These are phyloP conservation scores for Aspergillus jensenii DNA, from an alignment of 2,329 filamentous ascomycete species.

Conservation along the genomic window DNA sequence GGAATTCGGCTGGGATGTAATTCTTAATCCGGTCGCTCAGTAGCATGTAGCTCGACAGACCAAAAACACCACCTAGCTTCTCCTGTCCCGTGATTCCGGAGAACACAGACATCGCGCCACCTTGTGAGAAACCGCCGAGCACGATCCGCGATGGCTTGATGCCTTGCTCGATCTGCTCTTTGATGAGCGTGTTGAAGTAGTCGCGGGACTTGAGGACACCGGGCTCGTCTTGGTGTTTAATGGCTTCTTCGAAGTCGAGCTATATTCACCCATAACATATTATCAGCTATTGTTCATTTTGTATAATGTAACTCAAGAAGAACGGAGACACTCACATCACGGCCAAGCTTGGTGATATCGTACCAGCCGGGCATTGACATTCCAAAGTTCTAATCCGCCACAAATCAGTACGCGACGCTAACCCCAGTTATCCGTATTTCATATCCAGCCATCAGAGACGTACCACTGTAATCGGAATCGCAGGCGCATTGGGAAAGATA, in stretches of 20 bases:
- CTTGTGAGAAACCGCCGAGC: constrained; percentile 67
- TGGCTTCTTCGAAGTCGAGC: constrained; percentile 42
- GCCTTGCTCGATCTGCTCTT: constrained; percentile 74
- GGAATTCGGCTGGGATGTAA: constrained; percentile 53
- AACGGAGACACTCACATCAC: constrained; percentile 33
- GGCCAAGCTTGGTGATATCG: constrained; percentile 48
- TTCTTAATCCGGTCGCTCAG: constrained; percentile 65
- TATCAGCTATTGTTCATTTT: neutral
- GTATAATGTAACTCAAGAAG: neutral
- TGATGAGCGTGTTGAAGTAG: constrained; percentile 77
- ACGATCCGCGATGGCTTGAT: constrained; percentile 82
- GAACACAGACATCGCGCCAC: constrained; percentile 83
- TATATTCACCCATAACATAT: neutral
- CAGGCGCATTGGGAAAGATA: constrained; percentile 86
- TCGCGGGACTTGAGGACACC: constrained; percentile 72
- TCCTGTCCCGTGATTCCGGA: constrained; percentile 70
- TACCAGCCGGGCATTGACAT: constrained; percentile 74
- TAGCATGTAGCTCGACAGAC: constrained; percentile 77
- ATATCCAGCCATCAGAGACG: neutral
- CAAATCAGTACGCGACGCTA: neutral
- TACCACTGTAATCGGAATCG: constrained; percentile 81
- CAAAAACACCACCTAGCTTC: constrained; percentile 85
- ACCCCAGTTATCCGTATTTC: neutral
- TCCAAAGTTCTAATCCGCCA: constrained; percentile 62
- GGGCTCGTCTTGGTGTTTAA: constrained; percentile 52